Conservation (phyloP, 768 basidiomycete species). For the Suillus subluteus region DNA sequence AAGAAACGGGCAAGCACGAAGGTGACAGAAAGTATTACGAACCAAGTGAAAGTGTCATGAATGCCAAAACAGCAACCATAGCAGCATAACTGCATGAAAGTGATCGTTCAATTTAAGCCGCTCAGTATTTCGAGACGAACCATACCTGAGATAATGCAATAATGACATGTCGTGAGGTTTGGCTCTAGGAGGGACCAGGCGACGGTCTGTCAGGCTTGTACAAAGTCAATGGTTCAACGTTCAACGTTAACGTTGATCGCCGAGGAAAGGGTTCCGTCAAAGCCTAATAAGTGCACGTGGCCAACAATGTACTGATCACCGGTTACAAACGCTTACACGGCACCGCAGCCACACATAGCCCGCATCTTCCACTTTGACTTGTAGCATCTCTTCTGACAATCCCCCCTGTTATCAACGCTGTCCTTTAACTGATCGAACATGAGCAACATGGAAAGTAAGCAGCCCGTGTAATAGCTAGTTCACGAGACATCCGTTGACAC, state of each 20-base stretch:
- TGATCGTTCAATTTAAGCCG: background rate
- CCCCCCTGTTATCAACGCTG: background rate
- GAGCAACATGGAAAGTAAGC: slow-evolving; percentile 91
- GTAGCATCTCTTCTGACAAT: background rate
- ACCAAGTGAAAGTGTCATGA: slow-evolving; percentile 93
- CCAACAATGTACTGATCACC: too few species aligned
- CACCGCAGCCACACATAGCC: background rate
- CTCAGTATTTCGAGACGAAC: slow-evolving; percentile 21
- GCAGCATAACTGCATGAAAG: slow-evolving; percentile 65
- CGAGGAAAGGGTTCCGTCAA: background rate
- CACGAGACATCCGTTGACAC: slow-evolving; percentile 32
- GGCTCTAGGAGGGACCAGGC: background rate
- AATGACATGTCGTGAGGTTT: background rate
- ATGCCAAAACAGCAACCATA: slow-evolving; percentile 76
- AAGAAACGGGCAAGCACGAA: slow-evolving; percentile 8
- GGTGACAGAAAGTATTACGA: slow-evolving; percentile 27
- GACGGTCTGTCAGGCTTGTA: background rate
- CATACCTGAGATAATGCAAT: slow-evolving; percentile 63
- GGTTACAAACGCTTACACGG: background rate
- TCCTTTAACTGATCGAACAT: slow-evolving; percentile 36
- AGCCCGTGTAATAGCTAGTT: background rate
- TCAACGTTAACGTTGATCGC: background rate
- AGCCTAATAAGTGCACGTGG: background rate
- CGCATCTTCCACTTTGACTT: background rate
- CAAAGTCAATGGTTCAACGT: background rate